A percentile compares a stretch with the other conserved stretches of the same genome.
Conservation (phyloP, 305 asterid genomes). For the Coffea humblotiana region DNA sequence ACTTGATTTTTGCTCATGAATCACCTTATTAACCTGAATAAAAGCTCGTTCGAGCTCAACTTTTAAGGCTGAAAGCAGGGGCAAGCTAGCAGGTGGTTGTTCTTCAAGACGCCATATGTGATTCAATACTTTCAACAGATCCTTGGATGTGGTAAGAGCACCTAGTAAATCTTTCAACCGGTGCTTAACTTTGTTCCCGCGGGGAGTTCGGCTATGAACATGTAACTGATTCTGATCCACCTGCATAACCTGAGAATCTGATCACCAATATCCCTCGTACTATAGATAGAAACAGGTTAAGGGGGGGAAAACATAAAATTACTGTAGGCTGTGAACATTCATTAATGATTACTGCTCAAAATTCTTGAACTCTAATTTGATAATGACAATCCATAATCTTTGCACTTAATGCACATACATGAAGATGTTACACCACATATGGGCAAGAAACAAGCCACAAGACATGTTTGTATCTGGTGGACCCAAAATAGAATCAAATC, state of each 20-base stretch:
- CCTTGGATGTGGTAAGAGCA: conserved; percentile 73
- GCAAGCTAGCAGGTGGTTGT: conserved; percentile 47
- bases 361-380: background rate
- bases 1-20: conserved; percentile 50
- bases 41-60: conserved; percentile 69
- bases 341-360: background rate
- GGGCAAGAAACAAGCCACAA: conserved; percentile 38
- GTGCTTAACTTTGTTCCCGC: conserved; percentile 38
- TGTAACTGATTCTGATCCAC: conserved; percentile 40
- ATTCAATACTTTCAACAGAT: conserved; percentile 59
- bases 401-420: conserved; percentile 24
- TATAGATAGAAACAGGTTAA: background rate
- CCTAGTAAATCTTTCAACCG: conserved; percentile 60
- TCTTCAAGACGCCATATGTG: conserved; percentile 51
- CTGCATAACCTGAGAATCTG: conserved; percentile 40
- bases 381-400: conserved; percentile 16
- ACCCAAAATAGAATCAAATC: conserved; percentile 48
- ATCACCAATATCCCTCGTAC: conserved; percentile 14
- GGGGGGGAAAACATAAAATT: background rate
- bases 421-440: conserved; percentile 16
- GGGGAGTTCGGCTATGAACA: conserved; percentile 39
- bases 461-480: conserved; percentile 55
- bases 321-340: background rate
- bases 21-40: conserved; percentile 43
- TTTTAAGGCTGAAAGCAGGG: conserved; percentile 70